Evolutionary conservation across 805 yeast genomes (phyloP).

Genomic region (Saturnispora mendoncae): DNA sequence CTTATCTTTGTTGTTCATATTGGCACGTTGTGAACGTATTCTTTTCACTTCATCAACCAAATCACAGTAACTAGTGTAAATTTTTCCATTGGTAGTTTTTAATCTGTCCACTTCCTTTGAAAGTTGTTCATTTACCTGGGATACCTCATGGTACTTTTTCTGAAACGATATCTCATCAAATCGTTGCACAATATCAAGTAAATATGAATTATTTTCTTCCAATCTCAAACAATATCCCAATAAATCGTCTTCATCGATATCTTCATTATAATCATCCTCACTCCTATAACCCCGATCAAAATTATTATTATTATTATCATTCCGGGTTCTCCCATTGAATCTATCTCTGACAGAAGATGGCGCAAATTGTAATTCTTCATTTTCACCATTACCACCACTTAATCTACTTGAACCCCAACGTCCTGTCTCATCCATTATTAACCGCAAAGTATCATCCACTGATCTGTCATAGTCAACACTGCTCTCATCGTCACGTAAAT

Average conservation of each 20-base stretch:
- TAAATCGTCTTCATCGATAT: slow-evolving; percentile 8
- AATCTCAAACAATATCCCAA: slow-evolving; percentile 13
- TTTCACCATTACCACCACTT: not conserved
- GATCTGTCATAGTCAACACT: slow-evolving; percentile 9
- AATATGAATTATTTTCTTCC: slow-evolving; percentile 16
- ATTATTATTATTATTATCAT: not conserved
- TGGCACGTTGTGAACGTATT: not conserved
- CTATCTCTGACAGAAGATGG: no score
- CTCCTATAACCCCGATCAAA: no score
- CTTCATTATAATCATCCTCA: not conserved
- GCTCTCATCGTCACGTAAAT: not conserved
- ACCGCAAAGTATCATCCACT: slow-evolving; percentile 19
- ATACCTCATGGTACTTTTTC: slow-evolving; percentile 11
- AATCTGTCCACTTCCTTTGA: slow-evolving; percentile 17
- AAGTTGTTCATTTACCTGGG: slow-evolving; percentile 3
- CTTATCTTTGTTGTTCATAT: not conserved
- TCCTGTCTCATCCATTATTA: slow-evolving; percentile 18
- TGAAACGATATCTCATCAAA: slow-evolving; percentile 19
- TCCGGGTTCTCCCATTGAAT: not conserved
- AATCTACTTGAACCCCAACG: slow-evolving; percentile 6
- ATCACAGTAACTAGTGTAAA: slow-evolving; percentile 22
- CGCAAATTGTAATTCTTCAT: no score
- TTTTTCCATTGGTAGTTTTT: slow-evolving; percentile 19
- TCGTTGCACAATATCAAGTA: slow-evolving; percentile 13
- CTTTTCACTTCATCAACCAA: slow-evolving; percentile 14